Conservation (phyloP, 176 grass and related monocot genomes). For the Raddia distichophylla region DNA sequence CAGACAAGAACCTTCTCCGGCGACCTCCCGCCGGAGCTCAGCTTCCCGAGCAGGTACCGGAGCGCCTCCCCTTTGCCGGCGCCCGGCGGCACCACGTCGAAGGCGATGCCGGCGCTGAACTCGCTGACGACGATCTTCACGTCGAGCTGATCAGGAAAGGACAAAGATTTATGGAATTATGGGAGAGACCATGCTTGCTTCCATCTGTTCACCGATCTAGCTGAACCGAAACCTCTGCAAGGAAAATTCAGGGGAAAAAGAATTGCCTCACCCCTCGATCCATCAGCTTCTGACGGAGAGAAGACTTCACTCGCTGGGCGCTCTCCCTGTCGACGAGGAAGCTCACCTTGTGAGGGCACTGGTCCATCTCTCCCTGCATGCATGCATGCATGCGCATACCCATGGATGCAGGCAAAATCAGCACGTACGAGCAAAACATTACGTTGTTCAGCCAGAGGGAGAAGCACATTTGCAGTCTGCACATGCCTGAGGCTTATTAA, state of each 20-base stretch:
- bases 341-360: constrained; percentile 84
- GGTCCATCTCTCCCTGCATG: constrained; percentile 67
- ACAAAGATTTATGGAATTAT: background rate
- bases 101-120: constrained; percentile 68
- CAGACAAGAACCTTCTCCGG: constrained; percentile 83
- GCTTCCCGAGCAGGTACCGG: constrained; percentile 77
- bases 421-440: no score
- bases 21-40: constrained; percentile 55
- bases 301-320: constrained; percentile 62
- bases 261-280: constrained; percentile 54
- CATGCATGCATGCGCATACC: constrained; percentile 28
- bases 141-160: constrained; percentile 60
- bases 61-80: constrained; percentile 94
- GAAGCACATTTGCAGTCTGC: no score
- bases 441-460: no score
- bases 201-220: no score
- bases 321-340: constrained; percentile 65
- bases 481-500: no score
- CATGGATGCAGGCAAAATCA: no score
- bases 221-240: background rate
- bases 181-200: background rate
- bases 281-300: constrained; percentile 57
- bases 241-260: background rate
- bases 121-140: constrained; percentile 63
- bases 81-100: constrained; percentile 71